Evolutionary conservation across 2,329 filamentous ascomycete species (phyloP).

Genomic region (Xylaria hypoxylon): DNA sequence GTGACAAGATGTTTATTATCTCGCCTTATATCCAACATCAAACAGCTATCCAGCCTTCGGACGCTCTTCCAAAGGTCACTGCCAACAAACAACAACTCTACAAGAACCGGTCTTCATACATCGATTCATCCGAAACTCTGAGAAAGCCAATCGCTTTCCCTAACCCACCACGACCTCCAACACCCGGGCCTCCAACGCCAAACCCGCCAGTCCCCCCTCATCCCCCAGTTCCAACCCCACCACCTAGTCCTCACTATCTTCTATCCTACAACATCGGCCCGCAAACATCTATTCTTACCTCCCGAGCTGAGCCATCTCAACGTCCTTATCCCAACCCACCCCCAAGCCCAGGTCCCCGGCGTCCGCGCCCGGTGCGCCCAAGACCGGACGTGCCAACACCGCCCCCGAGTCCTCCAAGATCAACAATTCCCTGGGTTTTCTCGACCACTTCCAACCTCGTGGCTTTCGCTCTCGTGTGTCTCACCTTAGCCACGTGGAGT

Average conservation of each 20-base stretch:
- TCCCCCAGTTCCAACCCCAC: slow-evolving; percentile 48
- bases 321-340: slow-evolving; percentile 45
- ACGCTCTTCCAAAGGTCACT: slow-evolving; percentile 3
- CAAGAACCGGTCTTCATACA: not conserved
- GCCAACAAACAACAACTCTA: slow-evolving; percentile 10
- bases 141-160: slow-evolving; percentile 35
- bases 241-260: slow-evolving; percentile 45
- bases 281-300: slow-evolving; percentile 35
- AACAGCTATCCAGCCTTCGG: not conserved
- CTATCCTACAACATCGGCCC: slow-evolving; percentile 1
- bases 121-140: slow-evolving; percentile 10
- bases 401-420: slow-evolving; percentile 46
- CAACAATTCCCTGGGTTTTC: slow-evolving; percentile 13
- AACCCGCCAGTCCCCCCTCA: slow-evolving; percentile 44
- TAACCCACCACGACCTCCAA: slow-evolving; percentile 47
- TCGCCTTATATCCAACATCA: slow-evolving; percentile 6
- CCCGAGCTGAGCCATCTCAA: slow-evolving; percentile 25
- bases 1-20: slow-evolving; percentile 28
- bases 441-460: not conserved
- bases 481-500: slow-evolving; percentile 9
- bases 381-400: slow-evolving; percentile 47
- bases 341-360: slow-evolving; percentile 42
- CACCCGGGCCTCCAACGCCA: slow-evolving; percentile 47
- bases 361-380: slow-evolving; percentile 45
- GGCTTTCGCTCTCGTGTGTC: slow-evolving; percentile 5